Evolutionary conservation across 208 protist genomes (phyloP), one percentile per base, ranked within the genome.

Genomic region (Herpetomonas samuelpessoai): DNA sequence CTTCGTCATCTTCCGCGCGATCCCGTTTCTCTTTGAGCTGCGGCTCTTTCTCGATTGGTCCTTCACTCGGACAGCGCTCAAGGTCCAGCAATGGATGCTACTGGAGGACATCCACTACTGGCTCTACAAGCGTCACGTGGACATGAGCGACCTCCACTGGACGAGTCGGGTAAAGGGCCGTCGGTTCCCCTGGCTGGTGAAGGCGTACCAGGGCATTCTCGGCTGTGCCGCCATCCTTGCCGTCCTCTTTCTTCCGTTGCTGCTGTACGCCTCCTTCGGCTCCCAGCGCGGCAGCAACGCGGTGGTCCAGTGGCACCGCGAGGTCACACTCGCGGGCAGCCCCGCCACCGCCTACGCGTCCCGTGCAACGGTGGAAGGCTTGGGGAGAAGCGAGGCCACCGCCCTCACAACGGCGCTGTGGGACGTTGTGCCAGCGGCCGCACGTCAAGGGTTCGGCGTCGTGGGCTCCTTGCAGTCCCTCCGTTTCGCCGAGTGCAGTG

Each of bases 221-320:
- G 62, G 81, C 22, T 84, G 91, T 57, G 45, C 83, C 1, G 62
- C 71, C 70, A 86, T 77, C 24, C 54, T 79, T n/a, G 45, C 61
- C 16, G 44, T 68, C 2, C 62, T 79, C 10, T 79, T 79, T 27
- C 88, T 94, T 29, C 85, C 88, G 31, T 71, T 94, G 1, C 72
- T 91, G 28, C 83, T 84, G 53, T 94, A 90, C 73, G 88, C 84
- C 21, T 88, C 88, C 14, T 90, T 88, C 57, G 83, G 74, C 41
- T 82, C 85, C 56, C 68, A 76, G 25, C 66, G 90, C 58, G 68
- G 44, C 25, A 38, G 54, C 0, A 92, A 83, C 45, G 14, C 24
- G 1, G 60, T 84, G 24, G 12, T 30, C 3, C 49, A 51, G 27
- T 68, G 60, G 56, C 26, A 29, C 0, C 51, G 47, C 24, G 31